These are phyloP conservation scores for Gastrolobium villosum DNA, from an alignment of 306 rosid species.

Conservation along the genomic window DNA sequence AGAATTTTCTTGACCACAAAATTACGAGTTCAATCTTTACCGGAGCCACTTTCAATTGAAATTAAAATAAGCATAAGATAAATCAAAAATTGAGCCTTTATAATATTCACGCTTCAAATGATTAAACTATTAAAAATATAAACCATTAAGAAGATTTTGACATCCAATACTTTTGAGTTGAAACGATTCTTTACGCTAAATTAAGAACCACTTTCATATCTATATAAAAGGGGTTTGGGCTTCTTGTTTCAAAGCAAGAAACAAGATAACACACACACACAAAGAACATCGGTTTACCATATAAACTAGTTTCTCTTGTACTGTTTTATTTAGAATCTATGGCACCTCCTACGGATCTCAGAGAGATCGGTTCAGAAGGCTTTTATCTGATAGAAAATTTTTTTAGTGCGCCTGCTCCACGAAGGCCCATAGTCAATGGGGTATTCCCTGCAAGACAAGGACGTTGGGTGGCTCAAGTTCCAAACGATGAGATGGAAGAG, in stretches of 20 bases:
- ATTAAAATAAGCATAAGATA: too few species aligned
- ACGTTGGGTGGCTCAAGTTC: slow-evolving; percentile 16
- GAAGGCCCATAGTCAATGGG: neutral
- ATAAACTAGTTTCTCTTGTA: too few species aligned
- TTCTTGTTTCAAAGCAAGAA: slow-evolving; percentile 27
- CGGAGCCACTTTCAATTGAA: too few species aligned
- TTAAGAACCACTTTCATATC: neutral
- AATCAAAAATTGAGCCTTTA: too few species aligned
- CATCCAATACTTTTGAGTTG: too few species aligned
- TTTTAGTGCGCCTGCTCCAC: neutral
- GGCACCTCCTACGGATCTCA: slow-evolving; percentile 11
- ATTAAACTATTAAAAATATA: too few species aligned
- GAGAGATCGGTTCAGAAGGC: slow-evolving; percentile 23
- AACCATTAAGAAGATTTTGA: too few species aligned
- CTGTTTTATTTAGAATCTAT: neutral
- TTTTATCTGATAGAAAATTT: slow-evolving; percentile 31
- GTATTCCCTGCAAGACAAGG: slow-evolving; percentile 4
- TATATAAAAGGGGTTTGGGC: neutral
- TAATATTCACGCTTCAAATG: too few species aligned
- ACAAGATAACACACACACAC: neutral
- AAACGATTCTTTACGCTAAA: too few species aligned
- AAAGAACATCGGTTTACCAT: neutral
- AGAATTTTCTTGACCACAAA: too few species aligned
- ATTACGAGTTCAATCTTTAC: too few species aligned
- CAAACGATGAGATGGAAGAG: slow-evolving; percentile 5